Base-by-base conservation (phyloP, 1,284 basidiomycete species). In the Xerocomus cyaneibrunnescens region DNA sequence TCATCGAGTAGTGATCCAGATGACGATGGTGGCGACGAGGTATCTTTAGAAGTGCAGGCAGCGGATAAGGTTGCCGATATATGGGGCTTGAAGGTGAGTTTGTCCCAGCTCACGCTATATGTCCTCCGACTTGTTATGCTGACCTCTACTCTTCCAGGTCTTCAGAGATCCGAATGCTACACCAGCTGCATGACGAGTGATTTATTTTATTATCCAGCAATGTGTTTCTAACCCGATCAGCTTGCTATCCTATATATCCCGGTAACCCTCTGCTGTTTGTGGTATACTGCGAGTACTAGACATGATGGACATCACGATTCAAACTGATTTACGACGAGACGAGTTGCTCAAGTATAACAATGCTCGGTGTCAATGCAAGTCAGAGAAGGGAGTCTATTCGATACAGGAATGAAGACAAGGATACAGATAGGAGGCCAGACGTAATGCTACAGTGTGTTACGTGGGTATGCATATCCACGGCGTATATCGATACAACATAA, bases 31-130 rank as follows among this genome's bases (percentile, higher is more conserved):
- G 70, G 60, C 32, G 62, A 38, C 30, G 62, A 54, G 65, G 69
- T 30, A 65, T 17, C 25, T 12, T 31, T 48, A 62, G 44, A 66
- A 58, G 16, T 64, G 58, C 44, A 70, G 69, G 30, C 64, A 58
- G 12, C 61, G 53, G 37, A 76, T 50, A 75, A 69, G 53, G 78
- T 90, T 50, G 88, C 87, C 22, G 80, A 87, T 64, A 80, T 92
- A 50, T 90, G 88, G 87, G 77, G 80, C 60, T 69, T 92, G 45
- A 87, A 89, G 79, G 88, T 89, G 31, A 34, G 76, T 67, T 39
- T 32, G 8, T 21, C 13, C 9, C 7, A 14, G 7, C 10, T 3
- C n/a, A 14, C 5, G n/a, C 13, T 22, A 16, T 17, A 16, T 47
- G 19, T 30, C 34, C 37, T 39, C 37, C 19, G 3, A 49, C 14